Evolutionary conservation across 768 basidiomycete species (phyloP).

Genomic region (Hericium rajendrae): DNA sequence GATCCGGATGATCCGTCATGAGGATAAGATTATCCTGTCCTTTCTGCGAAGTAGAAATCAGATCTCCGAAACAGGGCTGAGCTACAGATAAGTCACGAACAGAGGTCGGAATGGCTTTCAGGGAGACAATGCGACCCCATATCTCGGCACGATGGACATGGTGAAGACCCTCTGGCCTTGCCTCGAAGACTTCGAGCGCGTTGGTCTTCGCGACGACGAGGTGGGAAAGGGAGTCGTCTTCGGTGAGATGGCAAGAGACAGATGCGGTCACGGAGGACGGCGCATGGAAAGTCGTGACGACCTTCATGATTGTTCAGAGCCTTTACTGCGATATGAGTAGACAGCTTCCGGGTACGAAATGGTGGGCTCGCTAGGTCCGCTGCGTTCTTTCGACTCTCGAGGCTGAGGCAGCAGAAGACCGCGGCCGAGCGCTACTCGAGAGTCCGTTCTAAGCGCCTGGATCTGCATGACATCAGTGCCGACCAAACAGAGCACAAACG

Average conservation of each 20-base stretch:
- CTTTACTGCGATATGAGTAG: too few relatives aligned
- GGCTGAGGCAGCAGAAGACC: too few relatives aligned
- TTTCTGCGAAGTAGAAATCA: not conserved
- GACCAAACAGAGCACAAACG: too few relatives aligned
- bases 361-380: too few relatives aligned
- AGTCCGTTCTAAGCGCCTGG: too few relatives aligned
- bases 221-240: slow-evolving; percentile 41
- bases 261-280: slow-evolving; percentile 66
- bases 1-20: slow-evolving; percentile 69
- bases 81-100: slow-evolving; percentile 23
- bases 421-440: too few relatives aligned
- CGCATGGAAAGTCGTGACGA: slow-evolving; percentile 69
- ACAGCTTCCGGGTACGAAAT: too few relatives aligned
- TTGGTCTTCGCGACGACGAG: slow-evolving; percentile 63
- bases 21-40: slow-evolving; percentile 44
- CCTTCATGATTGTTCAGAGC: slow-evolving; percentile 27
- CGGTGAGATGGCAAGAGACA: slow-evolving; percentile 53
- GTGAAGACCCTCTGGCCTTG: slow-evolving; percentile 49
- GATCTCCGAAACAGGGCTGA: not conserved
- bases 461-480: too few relatives aligned
- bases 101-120: slow-evolving; percentile 44
- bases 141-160: slow-evolving; percentile 52
- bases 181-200: slow-evolving; percentile 57
- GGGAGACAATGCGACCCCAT: slow-evolving; percentile 55
- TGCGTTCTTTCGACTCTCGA: too few relatives aligned